Conservation (phyloP, 2,329 filamentous ascomycete genomes). For the Pseudofabraea citricarpa region DNA sequence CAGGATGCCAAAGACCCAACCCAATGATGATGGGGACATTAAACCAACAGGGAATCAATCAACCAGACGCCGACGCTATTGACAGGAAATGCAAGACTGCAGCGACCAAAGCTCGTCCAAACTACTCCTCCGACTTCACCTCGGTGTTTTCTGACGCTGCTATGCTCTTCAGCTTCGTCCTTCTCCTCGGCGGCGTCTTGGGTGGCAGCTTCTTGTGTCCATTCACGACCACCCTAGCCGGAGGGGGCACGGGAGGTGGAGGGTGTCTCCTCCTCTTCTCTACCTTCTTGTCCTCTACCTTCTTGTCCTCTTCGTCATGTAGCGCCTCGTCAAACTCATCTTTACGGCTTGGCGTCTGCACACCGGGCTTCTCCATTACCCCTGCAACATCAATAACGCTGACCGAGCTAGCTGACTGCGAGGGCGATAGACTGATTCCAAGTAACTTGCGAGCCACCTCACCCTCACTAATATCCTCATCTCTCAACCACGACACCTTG, state of each 20-base stretch:
- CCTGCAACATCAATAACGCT: slow-evolving; percentile 76
- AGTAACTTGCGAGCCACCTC: slow-evolving; percentile 55
- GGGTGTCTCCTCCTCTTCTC: slow-evolving; percentile 17
- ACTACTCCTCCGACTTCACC: not conserved
- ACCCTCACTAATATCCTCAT: slow-evolving; percentile 33
- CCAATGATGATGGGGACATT: no score
- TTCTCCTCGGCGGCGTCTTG: slow-evolving; percentile 26
- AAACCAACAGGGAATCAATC: no score
- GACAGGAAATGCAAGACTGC: no score
- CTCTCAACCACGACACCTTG: slow-evolving; percentile 64
- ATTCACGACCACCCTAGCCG: slow-evolving; percentile 12
- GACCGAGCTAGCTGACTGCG: slow-evolving; percentile 64
- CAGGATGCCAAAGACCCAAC: no score
- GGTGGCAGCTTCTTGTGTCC: slow-evolving; percentile 26
- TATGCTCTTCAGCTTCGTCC: slow-evolving; percentile 25
- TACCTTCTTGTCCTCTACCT: slow-evolving; percentile 13
- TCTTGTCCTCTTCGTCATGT: slow-evolving; percentile 18
- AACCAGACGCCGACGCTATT: no score
- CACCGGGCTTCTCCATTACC: slow-evolving; percentile 76
- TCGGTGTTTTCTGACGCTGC: slow-evolving; percentile 9
- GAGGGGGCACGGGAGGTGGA: slow-evolving; percentile 21
- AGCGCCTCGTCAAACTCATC: slow-evolving; percentile 25
- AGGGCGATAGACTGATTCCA: slow-evolving; percentile 65
- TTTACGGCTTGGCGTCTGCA: slow-evolving; percentile 71
- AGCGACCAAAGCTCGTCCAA: no score